Evolutionary conservation across 2,329 filamentous ascomycete genomes (phyloP).

Genomic region (Fusarium secorum): DNA sequence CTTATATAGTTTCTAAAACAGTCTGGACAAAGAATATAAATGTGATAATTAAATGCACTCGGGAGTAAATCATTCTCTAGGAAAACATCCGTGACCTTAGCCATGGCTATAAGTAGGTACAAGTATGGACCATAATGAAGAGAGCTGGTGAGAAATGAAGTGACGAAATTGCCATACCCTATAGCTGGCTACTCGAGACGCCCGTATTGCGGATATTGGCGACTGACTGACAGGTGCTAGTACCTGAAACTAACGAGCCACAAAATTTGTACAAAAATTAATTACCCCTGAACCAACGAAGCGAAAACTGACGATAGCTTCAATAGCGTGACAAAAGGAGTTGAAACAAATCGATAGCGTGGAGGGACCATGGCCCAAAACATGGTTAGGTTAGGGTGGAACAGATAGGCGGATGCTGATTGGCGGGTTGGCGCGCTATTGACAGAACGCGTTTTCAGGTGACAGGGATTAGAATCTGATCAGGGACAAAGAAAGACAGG

Average conservation of each 20-base stretch:
- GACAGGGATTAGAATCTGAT: background rate
- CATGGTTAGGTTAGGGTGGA: background rate
- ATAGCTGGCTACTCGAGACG: background rate
- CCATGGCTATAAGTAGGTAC: background rate
- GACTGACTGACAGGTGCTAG: background rate
- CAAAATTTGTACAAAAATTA: background rate
- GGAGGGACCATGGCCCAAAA: background rate
- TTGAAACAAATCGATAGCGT: slow-evolving; percentile 20
- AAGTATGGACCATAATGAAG: too few relatives aligned
- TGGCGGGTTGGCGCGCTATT: background rate
- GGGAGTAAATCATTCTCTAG: background rate
- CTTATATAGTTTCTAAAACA: fast-evolving
- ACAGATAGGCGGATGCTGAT: background rate
- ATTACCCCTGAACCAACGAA: slow-evolving; percentile 5
- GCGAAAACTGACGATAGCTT: slow-evolving; percentile 8
- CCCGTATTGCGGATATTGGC: background rate
- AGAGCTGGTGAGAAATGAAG: background rate
- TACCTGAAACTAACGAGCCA: background rate
- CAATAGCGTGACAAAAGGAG: background rate
- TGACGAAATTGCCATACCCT: background rate
- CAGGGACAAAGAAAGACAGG: background rate
- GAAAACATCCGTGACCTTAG: too few relatives aligned
- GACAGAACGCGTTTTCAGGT: background rate
- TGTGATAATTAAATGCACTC: too few relatives aligned
- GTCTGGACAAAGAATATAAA: background rate